Evolutionary conservation across 352 stramenopile genomes (phyloP).

Genomic region (Globisporangium camurandrum): DNA sequence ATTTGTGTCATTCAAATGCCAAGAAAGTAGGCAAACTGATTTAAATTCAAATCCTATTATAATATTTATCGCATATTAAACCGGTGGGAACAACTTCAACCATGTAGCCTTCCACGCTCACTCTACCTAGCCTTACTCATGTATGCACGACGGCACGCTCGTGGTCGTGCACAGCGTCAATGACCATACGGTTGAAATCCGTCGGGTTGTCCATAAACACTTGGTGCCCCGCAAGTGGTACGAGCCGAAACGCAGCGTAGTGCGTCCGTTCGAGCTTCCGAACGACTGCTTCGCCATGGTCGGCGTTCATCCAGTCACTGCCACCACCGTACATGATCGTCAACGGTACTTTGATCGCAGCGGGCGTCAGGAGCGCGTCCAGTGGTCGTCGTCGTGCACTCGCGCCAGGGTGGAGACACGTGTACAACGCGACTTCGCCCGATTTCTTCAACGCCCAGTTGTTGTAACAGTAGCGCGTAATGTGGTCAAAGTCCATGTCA

Average conservation of each 20-base stretch:
- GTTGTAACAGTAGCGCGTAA: conserved; percentile 74
- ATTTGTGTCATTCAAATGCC: background rate
- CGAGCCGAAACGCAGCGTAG: conserved; percentile 59
- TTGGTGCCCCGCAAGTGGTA: conserved; percentile 63
- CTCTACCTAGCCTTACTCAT: background rate
- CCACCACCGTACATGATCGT: conserved; percentile 76
- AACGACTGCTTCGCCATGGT: conserved; percentile 52
- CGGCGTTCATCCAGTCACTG: conserved; percentile 74
- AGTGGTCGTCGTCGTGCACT: conserved; percentile 43
- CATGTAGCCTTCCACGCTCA: no score
- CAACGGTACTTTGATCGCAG: conserved; percentile 51
- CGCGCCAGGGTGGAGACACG: conserved; percentile 58
- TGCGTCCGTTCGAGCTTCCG: conserved; percentile 46
- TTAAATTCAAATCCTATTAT: no score
- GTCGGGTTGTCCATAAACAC: conserved; percentile 83
- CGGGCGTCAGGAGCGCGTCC: conserved; percentile 38
- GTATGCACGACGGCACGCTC: conserved; percentile 16
- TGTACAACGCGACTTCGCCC: conserved; percentile 69
- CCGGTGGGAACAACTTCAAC: no score
- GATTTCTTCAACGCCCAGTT: conserved; percentile 74
- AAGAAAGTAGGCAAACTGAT: no score
- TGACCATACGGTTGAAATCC: conserved; percentile 69
- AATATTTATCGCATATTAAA: no score
- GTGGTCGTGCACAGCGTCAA: conserved; percentile 59
- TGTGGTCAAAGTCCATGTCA: conserved; percentile 58